Conservation (phyloP, 208 protist species). For the Wallacemonas sp. region DNA sequence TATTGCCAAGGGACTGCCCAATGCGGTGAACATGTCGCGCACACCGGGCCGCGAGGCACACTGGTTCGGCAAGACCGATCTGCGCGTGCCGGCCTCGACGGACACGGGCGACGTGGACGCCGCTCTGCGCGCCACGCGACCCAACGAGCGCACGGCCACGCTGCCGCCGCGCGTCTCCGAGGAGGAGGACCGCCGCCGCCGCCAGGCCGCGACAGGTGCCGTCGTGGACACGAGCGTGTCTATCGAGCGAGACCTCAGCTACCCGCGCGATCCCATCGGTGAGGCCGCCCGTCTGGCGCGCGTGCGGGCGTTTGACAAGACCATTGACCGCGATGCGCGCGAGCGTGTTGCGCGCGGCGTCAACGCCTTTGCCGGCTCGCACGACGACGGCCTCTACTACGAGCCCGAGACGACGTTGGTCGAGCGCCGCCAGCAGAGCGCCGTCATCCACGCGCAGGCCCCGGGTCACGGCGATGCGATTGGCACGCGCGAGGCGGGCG, state of each 20-base stretch:
- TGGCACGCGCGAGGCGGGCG: constrained; percentile 37
- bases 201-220: neutral
- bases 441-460: constrained; percentile 56
- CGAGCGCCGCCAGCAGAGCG: constrained; percentile 35
- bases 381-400: constrained; percentile 3
- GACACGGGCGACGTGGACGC: constrained; percentile 52
- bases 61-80: constrained; percentile 48
- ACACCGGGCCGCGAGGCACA: constrained; percentile 55
- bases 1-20: constrained; percentile 42
- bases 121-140: constrained; percentile 50
- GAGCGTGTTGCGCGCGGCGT: constrained; percentile 23
- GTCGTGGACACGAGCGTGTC: constrained; percentile 49
- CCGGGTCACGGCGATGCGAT: constrained; percentile 68
- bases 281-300: constrained; percentile 30
- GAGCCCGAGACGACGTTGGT: constrained; percentile 30
- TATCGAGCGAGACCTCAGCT: constrained; percentile 64
- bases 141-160: constrained; percentile 31
- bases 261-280: constrained; percentile 45
- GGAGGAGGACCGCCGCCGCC: constrained; percentile 17
- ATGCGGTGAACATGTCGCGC: constrained; percentile 54
- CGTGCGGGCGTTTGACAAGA: constrained; percentile 51
- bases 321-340: constrained; percentile 45
- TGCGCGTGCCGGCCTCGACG: constrained; percentile 2
- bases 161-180: constrained; percentile 35
- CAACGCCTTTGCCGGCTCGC: neutral